Base-by-base conservation (phyloP, 2,329 filamentous ascomycete genomes). In the Lojkania enalia region DNA sequence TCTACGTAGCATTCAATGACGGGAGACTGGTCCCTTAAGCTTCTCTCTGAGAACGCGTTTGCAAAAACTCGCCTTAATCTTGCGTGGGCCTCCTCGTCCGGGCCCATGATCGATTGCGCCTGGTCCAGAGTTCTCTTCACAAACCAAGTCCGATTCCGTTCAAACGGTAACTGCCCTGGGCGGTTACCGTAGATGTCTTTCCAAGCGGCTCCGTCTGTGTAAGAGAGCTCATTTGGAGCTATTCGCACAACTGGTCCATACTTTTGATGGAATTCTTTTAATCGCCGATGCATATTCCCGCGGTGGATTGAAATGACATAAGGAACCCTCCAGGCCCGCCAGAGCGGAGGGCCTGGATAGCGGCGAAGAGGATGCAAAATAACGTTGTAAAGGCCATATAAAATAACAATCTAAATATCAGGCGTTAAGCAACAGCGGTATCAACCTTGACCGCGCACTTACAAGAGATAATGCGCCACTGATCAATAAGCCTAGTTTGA, bases 211-310 rank as follows among this genome's bases (percentile, higher is more conserved):
- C 53, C 46, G 30, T 60, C 50, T 12, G 57, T 49, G 38, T 60
- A 65, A 0, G 59, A 64, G 1, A 66, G 49, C 32, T 65, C 61
- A 36, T 65, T 55, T 1, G 61, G 61, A 3, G 63, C 61, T 6
- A 65, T 56, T 3, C 63, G 55, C 4, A 66, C 58, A 11, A 64
- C 41, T 1, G 55, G 49, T 6, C 63, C 63, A 42, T 65, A 66
- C 7, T 42, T 47, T 20, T 60, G 46, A 39, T 64, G 61, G 14
- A 62, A 58, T 1, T 52, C 29, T 16, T 54, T 55, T 5, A 64
- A 36, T 6, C 47, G 45, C 11, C 48, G 54, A 27, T 65, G 61
- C 1, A 65, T 51, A 16, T 58, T 44, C 13, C 62, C 62, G n/a
- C 49, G 48, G 7, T 62, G 58, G 3, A 53, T 55, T 9, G 61